A percentile compares a stretch with the other conserved stretches of the same genome.
Conservation (phyloP, 495 filamentous ascomycete genomes). For the Talaromyces adpressus region DNA sequence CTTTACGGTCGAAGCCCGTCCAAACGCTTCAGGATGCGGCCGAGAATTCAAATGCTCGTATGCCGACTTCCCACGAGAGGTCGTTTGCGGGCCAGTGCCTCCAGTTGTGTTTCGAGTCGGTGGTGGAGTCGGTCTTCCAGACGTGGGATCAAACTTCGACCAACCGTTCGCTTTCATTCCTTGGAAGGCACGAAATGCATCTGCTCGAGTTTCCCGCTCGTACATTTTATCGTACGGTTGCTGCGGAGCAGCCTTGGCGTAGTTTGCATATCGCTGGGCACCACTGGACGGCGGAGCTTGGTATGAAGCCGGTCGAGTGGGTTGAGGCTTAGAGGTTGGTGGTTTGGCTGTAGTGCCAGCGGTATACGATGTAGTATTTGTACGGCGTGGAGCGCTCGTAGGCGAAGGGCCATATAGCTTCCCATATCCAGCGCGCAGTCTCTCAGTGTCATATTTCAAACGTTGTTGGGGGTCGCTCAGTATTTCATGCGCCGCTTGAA, state of each 20-base stretch:
- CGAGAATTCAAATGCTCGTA: slow-evolving; percentile 37
- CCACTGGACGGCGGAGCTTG: slow-evolving; percentile 43
- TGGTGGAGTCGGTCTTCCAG: slow-evolving; percentile 18
- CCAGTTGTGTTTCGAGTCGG: slow-evolving; percentile 24
- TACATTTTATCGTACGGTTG: slow-evolving; percentile 34
- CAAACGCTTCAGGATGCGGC: slow-evolving; percentile 17
- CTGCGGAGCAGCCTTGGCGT: slow-evolving; percentile 35
- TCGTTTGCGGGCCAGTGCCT: slow-evolving; percentile 22
- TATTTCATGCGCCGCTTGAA: slow-evolving; percentile 81
- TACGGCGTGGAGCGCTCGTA: slow-evolving; percentile 21
- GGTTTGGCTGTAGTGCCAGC: slow-evolving; percentile 18
- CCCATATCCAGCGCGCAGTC: slow-evolving; percentile 43
- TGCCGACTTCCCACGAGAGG: slow-evolving; percentile 28
- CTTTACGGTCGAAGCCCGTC: slow-evolving; percentile 35
- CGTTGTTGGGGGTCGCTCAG: slow-evolving; percentile 60
- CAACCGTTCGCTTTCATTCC: slow-evolving; percentile 52
- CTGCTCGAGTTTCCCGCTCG: slow-evolving; percentile 47
- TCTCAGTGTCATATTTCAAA: slow-evolving; percentile 70
- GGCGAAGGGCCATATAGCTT: slow-evolving; percentile 30
- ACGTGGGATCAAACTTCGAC: slow-evolving; percentile 34
- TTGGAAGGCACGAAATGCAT: slow-evolving; percentile 61
- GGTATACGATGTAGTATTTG: slow-evolving; percentile 16
- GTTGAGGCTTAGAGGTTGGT: slow-evolving; percentile 19
- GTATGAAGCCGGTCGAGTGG: slow-evolving; percentile 20
- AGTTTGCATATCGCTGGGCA: slow-evolving; percentile 48